A percentile compares a stretch with the other conserved stretches of the same genome.
These are phyloP conservation scores for Eragrostis nindensis DNA, from an alignment of 176 grass and related monocot genomes.

Conservation along the genomic window DNA sequence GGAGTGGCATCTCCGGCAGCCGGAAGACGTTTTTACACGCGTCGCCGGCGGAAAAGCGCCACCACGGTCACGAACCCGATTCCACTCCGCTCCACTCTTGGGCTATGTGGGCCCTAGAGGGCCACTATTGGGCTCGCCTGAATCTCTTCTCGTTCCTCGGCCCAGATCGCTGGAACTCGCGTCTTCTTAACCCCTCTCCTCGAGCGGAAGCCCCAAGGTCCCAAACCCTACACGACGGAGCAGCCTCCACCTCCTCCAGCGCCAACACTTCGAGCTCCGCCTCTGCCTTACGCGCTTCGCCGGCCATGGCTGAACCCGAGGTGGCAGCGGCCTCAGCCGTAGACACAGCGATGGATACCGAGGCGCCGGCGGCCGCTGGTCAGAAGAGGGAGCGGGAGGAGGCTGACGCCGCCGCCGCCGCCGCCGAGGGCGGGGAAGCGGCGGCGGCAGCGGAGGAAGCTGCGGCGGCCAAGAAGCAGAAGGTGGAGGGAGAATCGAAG, in stretches of 20 bases:
- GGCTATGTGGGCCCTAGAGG: neutral
- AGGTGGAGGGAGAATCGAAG: constrained; percentile 34
- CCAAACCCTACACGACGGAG: constrained; percentile 52
- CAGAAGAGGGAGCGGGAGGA: constrained; percentile 51
- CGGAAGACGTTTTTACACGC: constrained; percentile 6
- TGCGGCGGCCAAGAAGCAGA: constrained; percentile 38
- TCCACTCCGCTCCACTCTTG: neutral
- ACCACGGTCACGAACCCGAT: constrained; percentile 6
- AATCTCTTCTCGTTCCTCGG: neutral
- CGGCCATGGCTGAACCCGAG: constrained; percentile 48
- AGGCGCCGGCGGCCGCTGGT: constrained; percentile 15
- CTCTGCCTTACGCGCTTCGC: neutral
- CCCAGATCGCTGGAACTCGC: neutral
- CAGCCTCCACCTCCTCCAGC: constrained; percentile 15
- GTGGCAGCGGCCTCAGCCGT: neutral
- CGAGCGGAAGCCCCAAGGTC: neutral
- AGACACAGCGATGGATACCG: constrained; percentile 34
- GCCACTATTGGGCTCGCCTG: neutral
- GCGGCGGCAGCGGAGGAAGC: constrained; percentile 27
- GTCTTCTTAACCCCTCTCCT: constrained; percentile 5
- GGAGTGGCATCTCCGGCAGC: constrained; percentile 48
- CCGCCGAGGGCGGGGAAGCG: neutral
- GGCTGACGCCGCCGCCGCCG: constrained; percentile 29
- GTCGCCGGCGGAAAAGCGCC: constrained; percentile 1
- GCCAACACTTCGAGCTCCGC: constrained; percentile 11